Percentiles rank a stretch among this genome's conserved stretches.
phyloP scores from a whole-genome alignment of 495 filamentous ascomycete genomes.

The Penicillium longicatenatum region DNA sequence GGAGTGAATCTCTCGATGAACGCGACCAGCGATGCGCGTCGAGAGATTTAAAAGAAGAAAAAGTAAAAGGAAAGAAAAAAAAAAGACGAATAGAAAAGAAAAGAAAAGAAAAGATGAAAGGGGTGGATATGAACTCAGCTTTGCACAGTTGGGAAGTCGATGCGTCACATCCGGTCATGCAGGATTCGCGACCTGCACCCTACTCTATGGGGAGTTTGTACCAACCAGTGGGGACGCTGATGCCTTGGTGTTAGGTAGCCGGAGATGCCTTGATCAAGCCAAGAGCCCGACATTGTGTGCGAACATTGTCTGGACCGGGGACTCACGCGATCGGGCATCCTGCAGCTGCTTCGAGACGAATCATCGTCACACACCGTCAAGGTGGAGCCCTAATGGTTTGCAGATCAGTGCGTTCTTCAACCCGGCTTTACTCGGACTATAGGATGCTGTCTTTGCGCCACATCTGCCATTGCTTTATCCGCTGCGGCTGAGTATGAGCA shows the following conservation, averaged over 20 bases:
- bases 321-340: constrained; percentile 19
- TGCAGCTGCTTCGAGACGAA: constrained; percentile 12
- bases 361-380: background rate
- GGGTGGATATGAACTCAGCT: background rate
- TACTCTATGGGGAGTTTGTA: constrained; percentile 6
- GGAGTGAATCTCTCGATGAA: background rate
- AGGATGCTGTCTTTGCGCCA: constrained; percentile 19
- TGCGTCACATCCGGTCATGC: constrained; percentile 23
- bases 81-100: background rate
- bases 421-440: constrained; percentile 7
- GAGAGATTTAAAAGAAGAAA: background rate
- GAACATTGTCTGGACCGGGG: constrained; percentile 4
- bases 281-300: background rate
- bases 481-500: constrained; percentile 11
- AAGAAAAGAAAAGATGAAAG: background rate
- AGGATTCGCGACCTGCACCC: constrained; percentile 12
- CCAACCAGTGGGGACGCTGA: constrained; percentile 1
- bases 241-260: background rate
- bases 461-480: constrained; percentile 10
- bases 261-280: constrained; percentile 1
- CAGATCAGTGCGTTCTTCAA: constrained; percentile 17
- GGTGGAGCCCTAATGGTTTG: constrained; percentile 8
- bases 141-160: constrained; percentile 6
- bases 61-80: background rate
- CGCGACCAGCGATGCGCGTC: background rate